These are phyloP conservation scores for Fusarium sp. DNA, from an alignment of 2,329 filamentous ascomycete genomes.

Conservation along the genomic window DNA sequence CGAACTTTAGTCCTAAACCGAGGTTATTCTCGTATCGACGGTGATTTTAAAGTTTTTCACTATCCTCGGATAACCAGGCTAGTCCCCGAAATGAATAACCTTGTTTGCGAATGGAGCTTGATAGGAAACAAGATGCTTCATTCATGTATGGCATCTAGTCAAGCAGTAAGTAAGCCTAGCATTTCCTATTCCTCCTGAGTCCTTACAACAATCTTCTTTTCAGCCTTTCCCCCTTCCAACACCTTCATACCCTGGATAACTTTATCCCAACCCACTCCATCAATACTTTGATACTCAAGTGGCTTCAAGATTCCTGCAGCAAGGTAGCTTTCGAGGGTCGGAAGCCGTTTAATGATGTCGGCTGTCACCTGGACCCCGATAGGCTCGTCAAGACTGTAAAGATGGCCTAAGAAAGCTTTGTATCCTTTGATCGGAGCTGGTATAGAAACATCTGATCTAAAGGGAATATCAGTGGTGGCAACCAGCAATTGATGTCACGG, in stretches of 20 bases:
- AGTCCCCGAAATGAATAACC: too few relatives aligned
- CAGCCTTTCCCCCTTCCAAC: constrained; percentile 36
- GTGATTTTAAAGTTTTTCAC: too few relatives aligned
- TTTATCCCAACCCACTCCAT: constrained; percentile 46
- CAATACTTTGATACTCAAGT: constrained; percentile 40
- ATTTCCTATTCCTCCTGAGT: constrained; percentile 17
- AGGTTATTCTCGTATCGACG: too few relatives aligned
- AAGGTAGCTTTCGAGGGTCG: constrained; percentile 42
- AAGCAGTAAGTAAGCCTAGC: not conserved
- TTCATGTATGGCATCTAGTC: not conserved
- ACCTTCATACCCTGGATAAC: constrained; percentile 41
- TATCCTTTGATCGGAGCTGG: constrained; percentile 43
- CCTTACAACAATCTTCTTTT: constrained; percentile 48
- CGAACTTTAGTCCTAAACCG: too few relatives aligned
- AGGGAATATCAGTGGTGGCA: not conserved
- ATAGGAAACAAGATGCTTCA: not conserved
- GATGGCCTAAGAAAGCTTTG: constrained; percentile 43
- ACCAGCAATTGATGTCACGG: not conserved
- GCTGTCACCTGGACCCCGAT: constrained; percentile 33
- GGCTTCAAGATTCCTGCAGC: constrained; percentile 42
- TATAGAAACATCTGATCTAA: constrained; percentile 44
- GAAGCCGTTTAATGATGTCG: constrained; percentile 31
- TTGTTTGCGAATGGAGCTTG: not conserved
- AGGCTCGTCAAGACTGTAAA: constrained; percentile 39
- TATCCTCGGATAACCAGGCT: too few relatives aligned